Percentiles rank a stretch among this genome's conserved stretches.
Evolutionary conservation across 768 basidiomycete species (phyloP).

Genomic region (Mycena alexandri): DNA sequence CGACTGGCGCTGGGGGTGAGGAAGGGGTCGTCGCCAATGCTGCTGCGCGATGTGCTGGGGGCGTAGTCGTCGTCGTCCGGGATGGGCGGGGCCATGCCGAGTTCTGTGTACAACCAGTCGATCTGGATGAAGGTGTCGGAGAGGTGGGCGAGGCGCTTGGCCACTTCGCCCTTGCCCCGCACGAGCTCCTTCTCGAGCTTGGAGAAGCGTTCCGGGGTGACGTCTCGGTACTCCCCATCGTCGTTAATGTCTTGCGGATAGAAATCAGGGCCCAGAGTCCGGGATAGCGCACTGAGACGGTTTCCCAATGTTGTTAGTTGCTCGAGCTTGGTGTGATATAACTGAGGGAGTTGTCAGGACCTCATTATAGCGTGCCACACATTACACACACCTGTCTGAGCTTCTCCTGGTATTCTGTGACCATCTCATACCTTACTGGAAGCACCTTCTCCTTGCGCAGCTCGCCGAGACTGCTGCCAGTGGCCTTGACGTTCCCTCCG

Average conservation of each 20-base stretch:
- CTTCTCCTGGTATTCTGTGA: conserved; percentile 81
- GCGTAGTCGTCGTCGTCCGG: conserved; percentile 37
- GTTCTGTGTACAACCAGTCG: conserved; percentile 85
- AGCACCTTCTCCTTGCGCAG: conserved; percentile 79
- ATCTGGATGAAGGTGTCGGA: conserved; percentile 78
- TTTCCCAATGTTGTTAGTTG: conserved; percentile 78
- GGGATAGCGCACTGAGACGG: conserved; percentile 70
- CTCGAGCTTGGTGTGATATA: conserved; percentile 84
- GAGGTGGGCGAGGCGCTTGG: conserved; percentile 75
- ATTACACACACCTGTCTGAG: conserved; percentile 73
- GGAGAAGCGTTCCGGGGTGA: conserved; percentile 84
- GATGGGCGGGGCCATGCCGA: conserved; percentile 73
- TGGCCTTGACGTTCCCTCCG: conserved; percentile 77
- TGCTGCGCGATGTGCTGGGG: conserved; percentile 33
- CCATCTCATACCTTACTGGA: conserved; percentile 77
- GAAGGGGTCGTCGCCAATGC: conserved; percentile 34
- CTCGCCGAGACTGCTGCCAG: conserved; percentile 74
- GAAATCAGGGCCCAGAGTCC: conserved; percentile 72
- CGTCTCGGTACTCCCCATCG: conserved; percentile 67
- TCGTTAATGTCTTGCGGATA: conserved; percentile 69
- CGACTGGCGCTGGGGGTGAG: conserved; percentile 41
- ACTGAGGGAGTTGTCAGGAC: conserved; percentile 47
- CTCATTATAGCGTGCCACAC: conserved; percentile 12
- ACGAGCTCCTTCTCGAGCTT: conserved; percentile 88
- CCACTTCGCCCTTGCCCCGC: conserved; percentile 86